phyloP scores from a whole-genome alignment of 257 asterid genomes.

The Striga asiatica region DNA sequence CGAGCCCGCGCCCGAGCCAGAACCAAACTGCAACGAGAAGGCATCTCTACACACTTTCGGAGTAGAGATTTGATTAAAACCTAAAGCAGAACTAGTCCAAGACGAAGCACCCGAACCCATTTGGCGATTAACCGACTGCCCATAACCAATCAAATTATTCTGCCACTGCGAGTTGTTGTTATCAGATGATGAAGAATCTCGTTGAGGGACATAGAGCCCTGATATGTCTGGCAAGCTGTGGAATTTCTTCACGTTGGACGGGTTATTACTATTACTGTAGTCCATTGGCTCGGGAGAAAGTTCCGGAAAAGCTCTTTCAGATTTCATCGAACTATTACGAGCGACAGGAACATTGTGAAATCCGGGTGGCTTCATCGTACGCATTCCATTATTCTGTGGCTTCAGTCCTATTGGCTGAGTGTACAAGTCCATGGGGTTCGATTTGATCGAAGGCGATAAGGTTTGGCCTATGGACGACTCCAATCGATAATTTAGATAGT shows the following conservation, averaged over 20 bases:
- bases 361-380: constrained; percentile 69
- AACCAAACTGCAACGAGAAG: constrained; percentile 33
- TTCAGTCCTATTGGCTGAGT: constrained; percentile 38
- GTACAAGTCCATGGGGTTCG: constrained; percentile 31
- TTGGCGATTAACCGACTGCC: constrained; percentile 36
- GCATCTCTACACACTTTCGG: constrained; percentile 53
- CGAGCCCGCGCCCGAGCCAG: constrained; percentile 47
- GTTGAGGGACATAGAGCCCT: constrained; percentile 52
- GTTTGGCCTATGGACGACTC: constrained; percentile 14
- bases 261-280: constrained; percentile 16
- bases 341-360: constrained; percentile 64
- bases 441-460: constrained; percentile 28
- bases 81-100: constrained; percentile 42
- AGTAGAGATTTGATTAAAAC: constrained; percentile 37
- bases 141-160: constrained; percentile 31
- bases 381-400: constrained; percentile 53
- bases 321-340: constrained; percentile 60
- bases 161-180: constrained; percentile 30
- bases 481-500: constrained; percentile 18
- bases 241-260: constrained; percentile 56
- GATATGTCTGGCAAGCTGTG: constrained; percentile 87
- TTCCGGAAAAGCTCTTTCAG: constrained; percentile 41
- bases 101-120: constrained; percentile 25
- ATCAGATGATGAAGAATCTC: constrained; percentile 33
- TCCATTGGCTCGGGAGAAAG: constrained; percentile 42